Evolutionary conservation across 441 rosid genomes (phyloP), one percentile per base, ranked within the genome.

Genomic region (Adansonia gregorii): DNA sequence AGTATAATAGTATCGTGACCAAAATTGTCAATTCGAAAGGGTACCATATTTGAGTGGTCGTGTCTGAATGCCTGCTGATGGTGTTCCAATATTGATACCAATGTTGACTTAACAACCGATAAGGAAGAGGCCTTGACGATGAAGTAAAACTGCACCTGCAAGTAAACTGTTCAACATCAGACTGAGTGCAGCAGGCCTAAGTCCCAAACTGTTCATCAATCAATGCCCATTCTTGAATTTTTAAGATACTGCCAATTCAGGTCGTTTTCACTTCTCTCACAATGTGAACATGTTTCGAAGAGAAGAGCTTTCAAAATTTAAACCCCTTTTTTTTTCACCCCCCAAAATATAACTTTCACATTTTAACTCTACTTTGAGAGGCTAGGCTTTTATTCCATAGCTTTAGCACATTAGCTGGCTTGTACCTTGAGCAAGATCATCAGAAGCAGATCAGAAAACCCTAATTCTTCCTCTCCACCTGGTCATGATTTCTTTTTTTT

Each of bases 201-300:
- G 35, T 31, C 35, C 35, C 1, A 49, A 24, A 24, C 58, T 12
- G 20, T 48, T 49, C 58, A 49, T 69, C 49, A 69, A 69, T 31
- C 35, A 31, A 31, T 80, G 78, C 35, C 72, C 82, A 78, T 78
- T 74, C 65, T 43, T 79, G 64, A 75, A 27, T 31, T 9, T 65
- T 78, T 65, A 77, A 55, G 60, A 64, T 11, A 6, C 72, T 48
- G 69, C 8, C 76, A 64, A 48, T 31, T 46, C 56, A 45, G 8
- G 19, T 45, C n/a, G 11, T 14, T 68, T 48, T 68, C 43, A 12
- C 58, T 31, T 19, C 61, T 7, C 27, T 19, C 1, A 19, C 19
- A 19, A 56, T 56, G 24, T 17, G 10, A 19, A 17, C 17, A 7
- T 17, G 2, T 56, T 48, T 48, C 52, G 12, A 48, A 48, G 6